A percentile compares a stretch with the other conserved stretches of the same genome.
These are phyloP conservation scores for Arxiozyma telluris DNA, from an alignment of 1,139 yeast genomes.

Conservation along the genomic window DNA sequence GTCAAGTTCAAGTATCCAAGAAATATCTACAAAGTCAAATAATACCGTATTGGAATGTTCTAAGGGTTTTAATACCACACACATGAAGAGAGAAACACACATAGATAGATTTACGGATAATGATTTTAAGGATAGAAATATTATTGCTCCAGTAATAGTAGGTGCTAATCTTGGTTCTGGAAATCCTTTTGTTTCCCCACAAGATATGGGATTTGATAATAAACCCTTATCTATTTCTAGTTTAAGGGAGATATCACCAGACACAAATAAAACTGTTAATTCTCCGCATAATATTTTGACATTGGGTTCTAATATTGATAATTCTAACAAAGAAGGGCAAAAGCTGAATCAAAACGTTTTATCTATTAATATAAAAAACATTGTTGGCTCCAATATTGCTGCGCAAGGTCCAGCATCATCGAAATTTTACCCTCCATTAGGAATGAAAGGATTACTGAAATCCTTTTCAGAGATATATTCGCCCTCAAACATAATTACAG, in stretches of 20 bases:
- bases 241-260: constrained; percentile 2
- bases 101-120: not conserved
- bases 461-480: not conserved
- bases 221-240: constrained; percentile 2
- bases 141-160: not conserved
- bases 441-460: not conserved
- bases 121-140: no score
- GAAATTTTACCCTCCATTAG: not conserved
- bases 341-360: not conserved
- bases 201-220: constrained; percentile 1
- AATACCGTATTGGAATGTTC: not conserved
- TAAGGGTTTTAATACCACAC: not conserved
- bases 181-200: not conserved
- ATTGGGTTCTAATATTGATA: not conserved
- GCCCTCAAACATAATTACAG: not conserved
- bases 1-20: constrained; percentile 4
- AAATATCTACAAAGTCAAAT: not conserved
- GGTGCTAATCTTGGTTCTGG: not conserved
- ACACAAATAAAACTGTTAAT: not conserved
- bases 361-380: not conserved
- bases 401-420: not conserved
- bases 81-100: no score
- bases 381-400: not conserved
- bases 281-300: not conserved
- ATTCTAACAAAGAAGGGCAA: not conserved